Percentiles rank a stretch among this genome's conserved stretches.
These are phyloP conservation scores for Solanum hybrid DNA, from an alignment of 305 asterid genomes.

Conservation along the genomic window DNA sequence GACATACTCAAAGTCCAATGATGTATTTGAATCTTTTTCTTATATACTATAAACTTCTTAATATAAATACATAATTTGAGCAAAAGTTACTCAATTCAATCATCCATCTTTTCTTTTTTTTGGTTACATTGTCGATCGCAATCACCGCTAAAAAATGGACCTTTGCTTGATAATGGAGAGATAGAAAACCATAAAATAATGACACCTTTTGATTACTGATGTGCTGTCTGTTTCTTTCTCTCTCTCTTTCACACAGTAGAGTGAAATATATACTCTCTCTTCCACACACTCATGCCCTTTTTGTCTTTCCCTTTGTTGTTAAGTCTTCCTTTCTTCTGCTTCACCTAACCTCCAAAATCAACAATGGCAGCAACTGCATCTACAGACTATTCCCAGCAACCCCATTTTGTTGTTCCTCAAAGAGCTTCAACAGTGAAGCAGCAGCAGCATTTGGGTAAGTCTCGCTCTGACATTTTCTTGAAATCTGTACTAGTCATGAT, in stretches of 20 bases:
- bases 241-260: not conserved
- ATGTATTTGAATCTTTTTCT: too few species aligned
- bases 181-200: constrained; percentile 17
- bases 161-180: not conserved
- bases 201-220: constrained; percentile 15
- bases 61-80: too few species aligned
- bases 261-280: not conserved
- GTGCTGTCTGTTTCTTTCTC: not conserved
- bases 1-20: too few species aligned
- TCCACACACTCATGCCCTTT: not conserved
- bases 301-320: constrained; percentile 21
- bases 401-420: constrained; percentile 19
- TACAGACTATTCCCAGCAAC: constrained; percentile 24
- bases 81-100: too few species aligned
- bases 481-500: constrained; percentile 37
- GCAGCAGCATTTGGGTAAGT: constrained; percentile 31
- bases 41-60: too few species aligned
- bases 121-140: not conserved
- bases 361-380: constrained; percentile 25
- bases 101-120: too few species aligned
- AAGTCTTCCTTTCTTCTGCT: constrained; percentile 54
- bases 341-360: constrained; percentile 35
- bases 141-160: not conserved
- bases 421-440: constrained; percentile 12
- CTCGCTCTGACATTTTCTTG: constrained; percentile 35